Evolutionary conservation across 768 basidiomycete species (phyloP), one percentile per base, ranked within the genome.

Genomic region (Russula dissimulans): DNA sequence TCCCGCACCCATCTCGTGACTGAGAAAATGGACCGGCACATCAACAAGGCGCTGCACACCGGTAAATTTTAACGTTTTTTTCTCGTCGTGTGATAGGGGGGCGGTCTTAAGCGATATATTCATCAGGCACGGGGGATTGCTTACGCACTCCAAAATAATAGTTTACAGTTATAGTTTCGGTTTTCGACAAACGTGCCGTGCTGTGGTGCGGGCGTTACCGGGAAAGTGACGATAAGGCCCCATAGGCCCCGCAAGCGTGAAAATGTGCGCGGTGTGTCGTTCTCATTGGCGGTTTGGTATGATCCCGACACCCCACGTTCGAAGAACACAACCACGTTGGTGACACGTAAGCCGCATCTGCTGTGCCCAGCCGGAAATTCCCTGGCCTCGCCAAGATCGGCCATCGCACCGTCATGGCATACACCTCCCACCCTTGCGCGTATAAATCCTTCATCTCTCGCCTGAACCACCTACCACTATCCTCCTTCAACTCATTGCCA

Each of bases 321-420:
- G 63, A 63, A 31, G 56, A 39, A 7, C 1, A 1, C 34, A 45
- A 43, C 46, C 61, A 63, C 64, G 64, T 63, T 63, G 56, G 53
- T 58, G 53, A 41, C 56, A 59, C 59, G 61, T 65, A 62, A 62
- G 31, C 18, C 44, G 9, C 42, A 42, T 15, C 47, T 52, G 22
- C 34, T 15, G 36, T 17, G 29, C 54, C 34, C 3, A 9, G 9
- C 6, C 31, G 47, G 59, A 47, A 56, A 50, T 3, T n/a, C 31
- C 29, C 29, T 47, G 29, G 29, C 43, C 44, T 51, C 38, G 34
- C 12, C 17, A 31, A 50, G 15, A 29, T 31, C 39, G 22, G 22
- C 22, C 34, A 36, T 36, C 34, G 34, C 34, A 5, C 26, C 48
- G 22, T 18, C 11, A 32, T 26, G 2, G 17, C n/a, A 22, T 43